phyloP scores from a whole-genome alignment of 1,284 basidiomycete genomes.

The Puccinia horiana region DNA sequence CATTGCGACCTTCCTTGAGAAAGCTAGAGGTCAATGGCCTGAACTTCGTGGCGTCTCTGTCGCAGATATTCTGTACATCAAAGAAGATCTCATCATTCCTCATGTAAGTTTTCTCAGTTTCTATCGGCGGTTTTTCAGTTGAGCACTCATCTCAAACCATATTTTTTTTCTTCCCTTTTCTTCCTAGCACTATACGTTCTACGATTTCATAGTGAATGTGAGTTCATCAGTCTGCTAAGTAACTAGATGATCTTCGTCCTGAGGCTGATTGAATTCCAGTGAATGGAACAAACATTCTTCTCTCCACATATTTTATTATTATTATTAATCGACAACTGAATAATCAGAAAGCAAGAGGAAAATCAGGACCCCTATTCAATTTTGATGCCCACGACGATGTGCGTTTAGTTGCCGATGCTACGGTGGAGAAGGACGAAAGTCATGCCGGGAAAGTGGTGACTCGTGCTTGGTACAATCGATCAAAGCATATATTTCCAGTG shows the following conservation, averaged over 20 bases:
- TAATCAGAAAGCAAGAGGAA: slow-evolving; percentile 89
- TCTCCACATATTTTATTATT: slow-evolving; percentile 54
- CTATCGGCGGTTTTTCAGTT: not conserved
- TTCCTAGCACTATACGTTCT: slow-evolving; percentile 46
- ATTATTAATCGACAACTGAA: slow-evolving; percentile 50
- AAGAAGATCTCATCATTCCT: slow-evolving; percentile 93
- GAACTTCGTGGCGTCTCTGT: slow-evolving; percentile 85
- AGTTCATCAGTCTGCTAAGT: not conserved
- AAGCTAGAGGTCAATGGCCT: slow-evolving; percentile 86
- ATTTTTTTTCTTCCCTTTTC: not conserved
- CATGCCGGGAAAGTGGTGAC: slow-evolving; percentile 99
- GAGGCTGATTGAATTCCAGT: slow-evolving; percentile 24
- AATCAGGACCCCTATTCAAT: slow-evolving; percentile 95
- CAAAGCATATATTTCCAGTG: slow-evolving; percentile 96
- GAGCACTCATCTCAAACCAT: not conserved
- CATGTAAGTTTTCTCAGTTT: slow-evolving; percentile 65
- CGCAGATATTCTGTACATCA: slow-evolving; percentile 98
- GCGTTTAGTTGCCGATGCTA: slow-evolving; percentile 88
- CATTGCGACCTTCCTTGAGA: slow-evolving; percentile 83
- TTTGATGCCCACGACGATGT: slow-evolving; percentile 99
- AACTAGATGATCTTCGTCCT: not conserved
- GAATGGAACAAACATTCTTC: slow-evolving; percentile 16
- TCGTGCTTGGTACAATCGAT: slow-evolving; percentile 89
- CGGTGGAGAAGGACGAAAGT: slow-evolving; percentile 94
- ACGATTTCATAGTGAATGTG: slow-evolving; percentile 52